Percentiles rank a stretch among this genome's conserved stretches.
Conservation (phyloP, 768 basidiomycete species). For the Suillus variegatus region DNA sequence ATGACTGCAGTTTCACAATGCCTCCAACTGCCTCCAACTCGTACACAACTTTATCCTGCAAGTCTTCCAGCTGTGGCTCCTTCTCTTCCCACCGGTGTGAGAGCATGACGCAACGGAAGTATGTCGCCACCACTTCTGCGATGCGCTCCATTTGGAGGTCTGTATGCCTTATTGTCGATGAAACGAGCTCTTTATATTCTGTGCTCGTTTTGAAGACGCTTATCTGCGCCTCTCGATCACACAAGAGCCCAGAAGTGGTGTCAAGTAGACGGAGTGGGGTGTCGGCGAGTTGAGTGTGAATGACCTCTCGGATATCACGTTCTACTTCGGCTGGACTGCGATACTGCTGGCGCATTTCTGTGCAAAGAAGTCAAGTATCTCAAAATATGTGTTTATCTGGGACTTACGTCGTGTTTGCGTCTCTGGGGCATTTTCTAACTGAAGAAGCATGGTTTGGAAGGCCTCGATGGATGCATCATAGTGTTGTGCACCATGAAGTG, state of each 20-base stretch:
- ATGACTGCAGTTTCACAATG: not conserved
- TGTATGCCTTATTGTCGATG: not conserved
- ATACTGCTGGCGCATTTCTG: not conserved
- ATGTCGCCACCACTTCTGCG: not conserved
- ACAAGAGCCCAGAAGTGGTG: not conserved
- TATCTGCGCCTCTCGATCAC: not conserved
- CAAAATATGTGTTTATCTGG: not conserved
- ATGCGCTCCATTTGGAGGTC: not conserved
- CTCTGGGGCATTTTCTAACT: not conserved
- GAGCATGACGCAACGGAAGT: slow-evolving; percentile 1
- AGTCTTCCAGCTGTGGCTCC: not conserved
- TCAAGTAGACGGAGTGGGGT: not conserved
- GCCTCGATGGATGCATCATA: not conserved
- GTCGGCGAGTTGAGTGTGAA: not conserved
- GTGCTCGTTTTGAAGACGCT: not conserved
- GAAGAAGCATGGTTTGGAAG: not conserved
- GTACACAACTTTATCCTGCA: not conserved
- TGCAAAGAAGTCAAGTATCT: not conserved
- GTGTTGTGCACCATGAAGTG: not conserved
- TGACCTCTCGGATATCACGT: not conserved
- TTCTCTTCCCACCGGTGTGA: not conserved
- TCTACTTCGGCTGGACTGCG: not conserved
- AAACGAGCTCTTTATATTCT: not conserved
- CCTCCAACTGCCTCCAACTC: not conserved
- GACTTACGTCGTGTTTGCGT: not conserved